A percentile compares a stretch with the other conserved stretches of the same genome.
Conservation (phyloP, 73 alveolate species). For the Durusdinium trenchii region DNA sequence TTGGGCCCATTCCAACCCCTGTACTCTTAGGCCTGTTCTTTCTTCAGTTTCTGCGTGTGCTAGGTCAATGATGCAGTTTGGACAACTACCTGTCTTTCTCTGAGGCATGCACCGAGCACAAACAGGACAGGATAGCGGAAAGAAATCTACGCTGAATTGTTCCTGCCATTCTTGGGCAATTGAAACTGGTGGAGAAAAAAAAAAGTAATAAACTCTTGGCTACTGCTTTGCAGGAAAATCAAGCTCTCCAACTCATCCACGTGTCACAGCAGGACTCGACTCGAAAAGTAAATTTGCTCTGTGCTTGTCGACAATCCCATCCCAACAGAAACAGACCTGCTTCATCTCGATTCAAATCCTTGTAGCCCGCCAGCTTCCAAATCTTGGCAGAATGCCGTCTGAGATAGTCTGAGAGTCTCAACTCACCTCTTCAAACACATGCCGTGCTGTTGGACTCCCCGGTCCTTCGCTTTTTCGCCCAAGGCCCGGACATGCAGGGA, state of each 20-base stretch:
- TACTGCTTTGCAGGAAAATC: not conserved
- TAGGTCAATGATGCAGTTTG: not conserved
- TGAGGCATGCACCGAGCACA: slow-evolving; percentile 54
- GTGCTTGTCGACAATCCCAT: not conserved
- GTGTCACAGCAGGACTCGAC: not conserved
- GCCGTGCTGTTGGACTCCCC: no score
- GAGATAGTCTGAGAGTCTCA: not conserved
- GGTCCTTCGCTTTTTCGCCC: no score
- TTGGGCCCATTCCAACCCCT: no score
- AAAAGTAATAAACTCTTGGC: not conserved
- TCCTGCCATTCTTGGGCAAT: not conserved
- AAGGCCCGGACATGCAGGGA: not conserved
- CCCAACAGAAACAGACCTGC: slow-evolving; percentile 3
- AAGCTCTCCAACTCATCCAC: not conserved
- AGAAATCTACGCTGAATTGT: slow-evolving; percentile 77
- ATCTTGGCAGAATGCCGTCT: slow-evolving; percentile 13
- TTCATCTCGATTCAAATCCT: slow-evolving; percentile 67
- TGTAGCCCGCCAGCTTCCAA: slow-evolving; percentile 91
- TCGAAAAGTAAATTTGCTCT: not conserved
- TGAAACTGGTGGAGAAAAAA: not conserved
- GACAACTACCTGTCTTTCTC: not conserved
- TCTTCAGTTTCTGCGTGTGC: no score
- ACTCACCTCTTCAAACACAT: no score
- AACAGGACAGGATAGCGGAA: slow-evolving; percentile 62
- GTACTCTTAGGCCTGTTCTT: no score